These are phyloP conservation scores for Zygotorulaspora mrakii DNA, from an alignment of 1,139 yeast genomes.

Conservation along the genomic window DNA sequence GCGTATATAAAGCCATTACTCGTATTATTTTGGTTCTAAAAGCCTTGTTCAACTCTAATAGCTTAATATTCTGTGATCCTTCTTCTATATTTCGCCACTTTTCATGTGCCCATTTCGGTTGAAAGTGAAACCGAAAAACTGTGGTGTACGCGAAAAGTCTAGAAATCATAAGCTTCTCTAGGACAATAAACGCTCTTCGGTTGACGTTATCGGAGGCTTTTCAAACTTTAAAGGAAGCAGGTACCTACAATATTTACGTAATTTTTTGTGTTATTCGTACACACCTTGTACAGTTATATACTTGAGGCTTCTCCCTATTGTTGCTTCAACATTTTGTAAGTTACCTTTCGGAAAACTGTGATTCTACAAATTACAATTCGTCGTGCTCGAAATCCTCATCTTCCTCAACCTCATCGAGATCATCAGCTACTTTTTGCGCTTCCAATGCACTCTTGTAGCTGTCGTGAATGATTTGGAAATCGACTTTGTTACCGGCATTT, in stretches of 20 bases:
- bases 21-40: background rate
- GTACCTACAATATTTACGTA: too few relatives aligned
- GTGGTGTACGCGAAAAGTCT: background rate
- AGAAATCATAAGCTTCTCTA: too few relatives aligned
- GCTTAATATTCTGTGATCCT: background rate
- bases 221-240: too few relatives aligned
- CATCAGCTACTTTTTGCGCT: constrained; percentile 27
- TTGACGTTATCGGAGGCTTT: too few relatives aligned
- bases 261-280: too few relatives aligned
- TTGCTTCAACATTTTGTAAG: too few relatives aligned
- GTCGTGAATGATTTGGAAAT: constrained; percentile 44
- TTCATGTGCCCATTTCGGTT: background rate
- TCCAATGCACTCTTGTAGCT: constrained; percentile 37
- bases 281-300: too few relatives aligned
- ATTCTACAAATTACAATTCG: constrained; percentile 19
- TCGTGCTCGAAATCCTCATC: constrained; percentile 19
- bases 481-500: constrained; percentile 57
- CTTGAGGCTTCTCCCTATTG: too few relatives aligned
- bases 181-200: too few relatives aligned
- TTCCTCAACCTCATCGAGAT: too few relatives aligned
- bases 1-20: constrained; percentile 32
- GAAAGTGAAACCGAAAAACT: background rate
- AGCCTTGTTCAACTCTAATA: background rate
- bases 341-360: too few relatives aligned
- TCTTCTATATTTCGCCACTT: constrained; percentile 8